These are phyloP conservation scores for Corymbia maculata DNA, from an alignment of 345 rosid species.

Conservation along the genomic window DNA sequence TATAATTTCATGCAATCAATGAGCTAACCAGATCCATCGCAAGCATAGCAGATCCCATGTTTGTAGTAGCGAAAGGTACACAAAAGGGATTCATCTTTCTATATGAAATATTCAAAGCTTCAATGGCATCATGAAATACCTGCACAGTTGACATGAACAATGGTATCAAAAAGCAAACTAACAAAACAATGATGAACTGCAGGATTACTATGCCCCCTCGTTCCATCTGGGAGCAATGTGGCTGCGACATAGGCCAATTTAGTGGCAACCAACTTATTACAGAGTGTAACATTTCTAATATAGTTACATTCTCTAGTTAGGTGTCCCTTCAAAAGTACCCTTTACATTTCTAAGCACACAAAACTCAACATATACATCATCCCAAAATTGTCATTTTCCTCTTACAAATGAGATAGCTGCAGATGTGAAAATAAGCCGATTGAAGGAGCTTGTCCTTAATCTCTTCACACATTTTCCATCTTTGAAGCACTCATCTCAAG, in stretches of 20 bases:
- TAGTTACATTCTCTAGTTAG: background rate
- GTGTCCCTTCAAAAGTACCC: background rate
- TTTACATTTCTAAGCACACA: background rate
- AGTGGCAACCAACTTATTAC: background rate
- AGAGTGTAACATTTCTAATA: background rate
- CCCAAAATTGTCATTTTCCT: background rate
- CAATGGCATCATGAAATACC: slow-evolving; percentile 89
- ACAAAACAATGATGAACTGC: background rate
- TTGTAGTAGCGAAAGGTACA: slow-evolving; percentile 93
- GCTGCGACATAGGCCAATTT: background rate
- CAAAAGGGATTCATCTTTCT: slow-evolving; percentile 94
- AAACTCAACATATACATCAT: background rate
- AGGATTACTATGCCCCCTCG: background rate
- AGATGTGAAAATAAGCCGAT: background rate
- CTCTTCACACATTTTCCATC: background rate
- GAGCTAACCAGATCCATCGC: slow-evolving; percentile 87
- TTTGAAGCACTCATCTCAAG: background rate
- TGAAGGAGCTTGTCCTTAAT: background rate
- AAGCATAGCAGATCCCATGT: slow-evolving; percentile 99
- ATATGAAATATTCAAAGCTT: slow-evolving; percentile 83
- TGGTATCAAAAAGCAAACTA: background rate
- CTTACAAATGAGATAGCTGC: background rate
- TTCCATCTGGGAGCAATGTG: background rate
- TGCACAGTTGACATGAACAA: slow-evolving; percentile 6
- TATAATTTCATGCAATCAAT: slow-evolving; percentile 3